Conservation (phyloP, 2,329 filamentous ascomycete genomes). For the Talaromyces amestolkiae region DNA sequence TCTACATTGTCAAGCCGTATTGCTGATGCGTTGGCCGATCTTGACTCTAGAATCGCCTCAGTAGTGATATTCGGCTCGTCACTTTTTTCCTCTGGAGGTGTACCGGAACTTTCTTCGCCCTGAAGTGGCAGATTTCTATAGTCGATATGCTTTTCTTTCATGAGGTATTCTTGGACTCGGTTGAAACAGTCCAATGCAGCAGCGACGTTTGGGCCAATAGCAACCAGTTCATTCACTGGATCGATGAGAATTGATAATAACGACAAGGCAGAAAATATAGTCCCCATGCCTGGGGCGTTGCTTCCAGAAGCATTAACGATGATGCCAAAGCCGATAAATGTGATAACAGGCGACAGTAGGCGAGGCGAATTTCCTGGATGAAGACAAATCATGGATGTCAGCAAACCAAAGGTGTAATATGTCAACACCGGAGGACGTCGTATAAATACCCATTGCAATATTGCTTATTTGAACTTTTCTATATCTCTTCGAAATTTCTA, state of each 20-base stretch:
- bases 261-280: conserved; percentile 28
- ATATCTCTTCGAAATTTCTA: conserved; percentile 42
- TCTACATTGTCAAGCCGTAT: conserved; percentile 12
- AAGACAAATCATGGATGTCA: not conserved
- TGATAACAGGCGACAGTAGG: conserved; percentile 11
- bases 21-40: not conserved
- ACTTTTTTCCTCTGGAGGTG: not conserved
- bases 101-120: not conserved
- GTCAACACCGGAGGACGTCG: not conserved
- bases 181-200: conserved; percentile 41
- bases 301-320: not conserved
- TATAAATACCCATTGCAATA: conserved; percentile 34
- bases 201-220: conserved; percentile 34
- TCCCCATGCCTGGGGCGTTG: conserved; percentile 25
- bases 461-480: conserved; percentile 41
- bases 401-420: not conserved
- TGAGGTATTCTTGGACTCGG: conserved; percentile 39
- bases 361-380: conserved; percentile 14
- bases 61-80: not conserved
- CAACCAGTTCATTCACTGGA: conserved; percentile 26
- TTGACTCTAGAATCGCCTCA: not conserved
- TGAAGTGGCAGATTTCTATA: conserved; percentile 1
- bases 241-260: conserved; percentile 27
- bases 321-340: conserved; percentile 14
- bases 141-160: conserved; percentile 17